Base-by-base conservation (phyloP, 2,329 filamentous ascomycete genomes). In the Cordyceps fumosorosea region DNA sequence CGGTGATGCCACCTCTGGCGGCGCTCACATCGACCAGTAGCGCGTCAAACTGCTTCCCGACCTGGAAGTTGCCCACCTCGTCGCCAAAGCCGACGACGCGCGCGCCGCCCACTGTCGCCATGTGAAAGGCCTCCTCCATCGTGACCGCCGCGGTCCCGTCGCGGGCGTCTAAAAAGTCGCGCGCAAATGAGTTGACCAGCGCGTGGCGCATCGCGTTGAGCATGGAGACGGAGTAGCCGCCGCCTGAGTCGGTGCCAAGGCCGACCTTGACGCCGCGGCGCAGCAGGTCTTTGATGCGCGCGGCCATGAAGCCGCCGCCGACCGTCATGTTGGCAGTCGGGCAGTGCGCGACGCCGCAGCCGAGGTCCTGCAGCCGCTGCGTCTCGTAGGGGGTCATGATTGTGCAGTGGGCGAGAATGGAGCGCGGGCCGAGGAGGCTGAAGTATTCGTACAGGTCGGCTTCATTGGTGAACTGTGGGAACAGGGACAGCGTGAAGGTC, bases 331-430 rank as follows among this genome's bases (percentile, higher is more conserved):
- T 89, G 11, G 84, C 78, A 1, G 85, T 80, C 0, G 86, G 86
- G 63, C 86, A 89, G 67, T 89, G 86, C 0, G 85, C 84, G 1
- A 89, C 76, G 20, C 85, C 85, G 65, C 84, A 87, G 0, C 72
- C 71, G 10, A 84, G 73, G 10, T 74, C 69, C 16, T 71, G 66
- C 1, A 89, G 66, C 5, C 75, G 74, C 0, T 71, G 65, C 53
- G 82, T 78, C 69, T 89, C 87, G 34, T 81, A 76, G 3, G 83
- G 79, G 5, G 75, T 79, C 73, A 88, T 81, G 68, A 84, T 80
- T 62, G 84, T 88, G 72, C 86, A 88, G 68, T 89, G 87, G 0
- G 87, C 87, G 0, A 89, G 79, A 62, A 89, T 87, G 0, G 82
- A 80, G 10, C 82, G 78, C 3, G 73, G 64, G 1, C 74, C 80